A percentile compares a stretch with the other conserved stretches of the same genome.
Conservation (phyloP, 2,329 filamentous ascomycete species). For the Amauroascus niger region DNA sequence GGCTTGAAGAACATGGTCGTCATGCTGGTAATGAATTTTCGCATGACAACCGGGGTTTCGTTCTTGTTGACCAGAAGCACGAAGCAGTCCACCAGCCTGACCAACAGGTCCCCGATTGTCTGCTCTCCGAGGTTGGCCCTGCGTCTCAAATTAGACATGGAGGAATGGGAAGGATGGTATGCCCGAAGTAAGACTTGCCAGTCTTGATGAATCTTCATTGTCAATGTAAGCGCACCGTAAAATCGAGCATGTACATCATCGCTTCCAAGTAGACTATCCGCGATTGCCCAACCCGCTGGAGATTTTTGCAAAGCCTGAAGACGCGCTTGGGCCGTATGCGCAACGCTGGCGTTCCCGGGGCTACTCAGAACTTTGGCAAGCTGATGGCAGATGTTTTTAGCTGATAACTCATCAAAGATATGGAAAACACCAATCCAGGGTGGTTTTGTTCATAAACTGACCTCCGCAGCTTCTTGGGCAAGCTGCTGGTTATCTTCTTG, state of each 20-base stretch:
- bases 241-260: conserved; percentile 71
- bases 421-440: background rate
- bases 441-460: conserved; percentile 17
- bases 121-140: conserved; percentile 32
- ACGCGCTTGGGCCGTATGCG: conserved; percentile 56
- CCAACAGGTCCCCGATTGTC: conserved; percentile 30
- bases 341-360: conserved; percentile 37
- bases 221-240: conserved; percentile 85
- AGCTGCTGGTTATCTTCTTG: conserved; percentile 23
- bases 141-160: conserved; percentile 14
- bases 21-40: conserved; percentile 40
- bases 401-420: background rate
- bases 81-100: conserved; percentile 36
- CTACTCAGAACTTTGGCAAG: conserved; percentile 35
- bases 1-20: conserved; percentile 37
- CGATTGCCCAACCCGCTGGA: conserved; percentile 73
- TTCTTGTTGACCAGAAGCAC: conserved; percentile 32
- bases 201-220: conserved; percentile 88
- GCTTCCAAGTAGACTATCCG: conserved; percentile 61
- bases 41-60: conserved; percentile 34
- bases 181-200: conserved; percentile 45
- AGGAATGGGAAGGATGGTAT: background rate
- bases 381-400: conserved; percentile 19
- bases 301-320: conserved; percentile 72
- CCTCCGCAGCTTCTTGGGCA: conserved; percentile 25